phyloP scores from a whole-genome alignment of 805 yeast genomes.

The Starmerella kuoi region DNA sequence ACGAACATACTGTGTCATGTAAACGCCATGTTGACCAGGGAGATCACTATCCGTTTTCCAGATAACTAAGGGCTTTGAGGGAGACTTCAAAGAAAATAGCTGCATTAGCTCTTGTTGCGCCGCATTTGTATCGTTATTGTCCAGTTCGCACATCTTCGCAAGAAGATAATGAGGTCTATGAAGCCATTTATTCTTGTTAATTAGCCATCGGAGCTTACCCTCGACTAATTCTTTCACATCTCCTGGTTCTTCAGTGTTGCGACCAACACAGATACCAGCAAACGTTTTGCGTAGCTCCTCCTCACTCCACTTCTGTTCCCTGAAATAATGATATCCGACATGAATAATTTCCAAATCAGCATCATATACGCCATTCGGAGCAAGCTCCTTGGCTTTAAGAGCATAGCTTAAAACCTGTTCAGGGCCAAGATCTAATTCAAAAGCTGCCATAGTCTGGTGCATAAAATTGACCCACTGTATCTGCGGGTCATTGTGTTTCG shows the following conservation, averaged over 20 bases:
- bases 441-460: conserved; percentile 5
- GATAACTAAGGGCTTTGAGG: conserved; percentile 56
- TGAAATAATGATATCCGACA: conserved; percentile 3
- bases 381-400: background rate
- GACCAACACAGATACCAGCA: background rate
- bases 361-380: conserved; percentile 2
- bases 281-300: background rate
- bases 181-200: conserved; percentile 82
- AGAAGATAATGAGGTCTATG: conserved; percentile 69
- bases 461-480: conserved; percentile 11
- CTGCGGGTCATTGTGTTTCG: conserved; percentile 1
- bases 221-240: background rate
- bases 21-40: conserved; percentile 85
- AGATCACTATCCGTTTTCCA: conserved; percentile 91
- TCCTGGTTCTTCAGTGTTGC: background rate
- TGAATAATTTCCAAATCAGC: conserved; percentile 6
- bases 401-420: conserved; percentile 2
- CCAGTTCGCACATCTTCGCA: conserved; percentile 49
- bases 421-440: conserved; percentile 1
- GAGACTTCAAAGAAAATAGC: conserved; percentile 51
- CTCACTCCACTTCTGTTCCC: background rate
- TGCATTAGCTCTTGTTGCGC: conserved; percentile 56
- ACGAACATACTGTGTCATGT: conserved; percentile 54
- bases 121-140: conserved; percentile 37
- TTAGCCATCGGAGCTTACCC: conserved; percentile 1